phyloP scores from a whole-genome alignment of 2,329 filamentous ascomycete genomes.

The Aspergillus uvarum region DNA sequence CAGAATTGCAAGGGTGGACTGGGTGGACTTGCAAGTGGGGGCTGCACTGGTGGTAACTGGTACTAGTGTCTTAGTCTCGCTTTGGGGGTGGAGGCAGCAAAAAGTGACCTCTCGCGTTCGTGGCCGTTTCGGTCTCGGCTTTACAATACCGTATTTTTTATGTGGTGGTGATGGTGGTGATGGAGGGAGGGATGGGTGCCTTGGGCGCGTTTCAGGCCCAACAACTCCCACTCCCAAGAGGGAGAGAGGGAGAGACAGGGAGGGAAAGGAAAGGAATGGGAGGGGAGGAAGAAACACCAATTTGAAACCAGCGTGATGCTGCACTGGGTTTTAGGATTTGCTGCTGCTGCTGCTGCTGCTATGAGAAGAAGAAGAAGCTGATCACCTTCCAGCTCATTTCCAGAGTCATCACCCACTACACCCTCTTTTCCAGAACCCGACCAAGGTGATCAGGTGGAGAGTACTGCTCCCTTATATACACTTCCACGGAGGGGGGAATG shows the following conservation, averaged over 20 bases:
- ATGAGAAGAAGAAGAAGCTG: neutral
- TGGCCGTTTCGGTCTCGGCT: neutral
- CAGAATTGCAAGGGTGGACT: neutral
- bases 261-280: neutral
- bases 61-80: neutral
- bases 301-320: no score
- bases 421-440: neutral
- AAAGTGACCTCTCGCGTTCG: no score
- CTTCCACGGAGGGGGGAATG: neutral
- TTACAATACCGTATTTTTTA: neutral
- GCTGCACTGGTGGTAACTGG: neutral
- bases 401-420: neutral
- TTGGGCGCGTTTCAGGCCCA: slow-evolving; percentile 5
- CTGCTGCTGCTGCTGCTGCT: neutral
- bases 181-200: neutral
- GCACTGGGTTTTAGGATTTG: neutral
- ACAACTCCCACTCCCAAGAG: neutral
- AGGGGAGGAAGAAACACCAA: no score
- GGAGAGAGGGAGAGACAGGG: neutral
- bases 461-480: neutral
- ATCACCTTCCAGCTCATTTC: neutral
- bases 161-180: neutral
- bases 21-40: neutral
- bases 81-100: neutral
- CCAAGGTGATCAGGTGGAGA: neutral